These are phyloP conservation scores for Phytophthora rubi DNA, from an alignment of 352 stramenopile genomes.

Conservation along the genomic window DNA sequence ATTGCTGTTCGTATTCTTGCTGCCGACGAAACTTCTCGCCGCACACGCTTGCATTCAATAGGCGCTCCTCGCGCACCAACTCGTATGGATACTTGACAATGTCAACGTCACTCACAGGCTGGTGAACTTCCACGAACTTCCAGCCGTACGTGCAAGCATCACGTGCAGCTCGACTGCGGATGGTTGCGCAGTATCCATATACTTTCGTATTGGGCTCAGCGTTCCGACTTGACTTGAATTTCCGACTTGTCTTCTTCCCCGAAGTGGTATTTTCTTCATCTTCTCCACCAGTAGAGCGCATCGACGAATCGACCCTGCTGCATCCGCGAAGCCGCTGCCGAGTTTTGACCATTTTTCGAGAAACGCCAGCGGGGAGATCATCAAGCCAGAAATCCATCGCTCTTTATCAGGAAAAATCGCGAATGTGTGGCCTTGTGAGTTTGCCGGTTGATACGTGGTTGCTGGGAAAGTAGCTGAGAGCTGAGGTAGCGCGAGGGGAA, in stretches of 20 bases:
- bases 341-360: not conserved
- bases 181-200: not conserved
- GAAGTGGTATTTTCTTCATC: not conserved
- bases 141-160: not conserved
- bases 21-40: not conserved
- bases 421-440: not conserved
- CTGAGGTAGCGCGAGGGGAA: not conserved
- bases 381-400: not conserved
- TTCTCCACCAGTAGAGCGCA: not conserved
- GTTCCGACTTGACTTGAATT: not conserved
- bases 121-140: not conserved
- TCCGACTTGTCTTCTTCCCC: not conserved
- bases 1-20: not conserved
- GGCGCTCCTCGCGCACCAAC: not conserved
- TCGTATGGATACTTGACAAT: not conserved
- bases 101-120: not conserved
- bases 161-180: not conserved
- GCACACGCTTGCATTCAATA: not conserved
- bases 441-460: not conserved
- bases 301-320: not conserved
- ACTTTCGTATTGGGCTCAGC: not conserved
- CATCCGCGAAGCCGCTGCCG: not conserved
- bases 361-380: not conserved
- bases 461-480: not conserved
- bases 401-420: not conserved